Base-by-base conservation (phyloP, 2,329 filamentous ascomycete species). In the Stylonectria norvegica region DNA sequence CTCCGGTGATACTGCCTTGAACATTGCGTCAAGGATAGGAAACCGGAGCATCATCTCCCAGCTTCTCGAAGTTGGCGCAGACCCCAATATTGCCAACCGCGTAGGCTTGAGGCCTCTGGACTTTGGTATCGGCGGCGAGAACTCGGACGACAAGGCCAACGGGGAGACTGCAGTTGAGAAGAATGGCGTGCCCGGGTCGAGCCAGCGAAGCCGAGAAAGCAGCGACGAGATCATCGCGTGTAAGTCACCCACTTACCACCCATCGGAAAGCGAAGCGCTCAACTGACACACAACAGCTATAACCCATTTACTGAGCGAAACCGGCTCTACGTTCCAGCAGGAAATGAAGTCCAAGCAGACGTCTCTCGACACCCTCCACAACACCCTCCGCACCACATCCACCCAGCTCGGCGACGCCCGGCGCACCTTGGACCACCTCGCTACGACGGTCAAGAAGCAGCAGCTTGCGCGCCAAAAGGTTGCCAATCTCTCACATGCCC, bases 1-100 rank as follows among this genome's bases (percentile, higher is more conserved):
- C 56, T 86, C 86, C 22, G 93, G 93, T 1, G 95, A 98, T 59
- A 98, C 93, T 0, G 93, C 93, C 0, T 72, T 98, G 15, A 96
- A 96, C 53, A 84, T 97, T 47, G 93, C 91, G 2, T 90, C 93
- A 2, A 78, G 93, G 46, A 95, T 96, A 52, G 89, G 89, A 16
- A 97, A 95, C 61, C 78, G 86, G 40, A 94, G 89, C 56, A 95
- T 98, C 55, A 95, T 97, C 42, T 91, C 89, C n/a, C 93, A 98
- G 61, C 73, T 98, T 20, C 74, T 97, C 9, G 93, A 98, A 65
- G 90, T 98, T 30, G 89, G 91, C 41, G 93, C 93, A 2, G 89
- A 97, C 62, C 85, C 89, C n/a, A 81, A 85, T 38, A 90, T 97
- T 57, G 79, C 89, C 5, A 98, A 98, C 57, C 82, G 89, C 34